Evolutionary conservation across 441 rosid species (phyloP).

Genomic region (Bocquillonia castaneifolia): DNA sequence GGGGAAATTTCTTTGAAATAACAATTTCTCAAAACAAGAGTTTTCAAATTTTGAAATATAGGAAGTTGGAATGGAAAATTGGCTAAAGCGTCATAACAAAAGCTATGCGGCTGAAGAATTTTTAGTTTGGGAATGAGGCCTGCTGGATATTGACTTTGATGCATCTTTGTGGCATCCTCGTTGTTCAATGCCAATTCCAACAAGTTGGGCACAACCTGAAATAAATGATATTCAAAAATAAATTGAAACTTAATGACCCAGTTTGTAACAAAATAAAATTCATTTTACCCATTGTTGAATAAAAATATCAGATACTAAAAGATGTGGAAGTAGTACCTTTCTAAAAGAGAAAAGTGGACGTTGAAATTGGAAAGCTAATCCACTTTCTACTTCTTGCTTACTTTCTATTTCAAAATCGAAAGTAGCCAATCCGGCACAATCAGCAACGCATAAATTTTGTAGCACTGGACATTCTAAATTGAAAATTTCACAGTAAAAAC

Average conservation of each 20-base stretch:
- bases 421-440: background rate
- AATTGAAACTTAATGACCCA: too few species aligned
- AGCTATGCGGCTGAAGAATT: slow-evolving; percentile 13
- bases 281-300: too few species aligned
- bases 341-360: slow-evolving; percentile 11
- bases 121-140: slow-evolving; percentile 8
- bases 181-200: slow-evolving; percentile 17
- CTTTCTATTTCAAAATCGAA: background rate
- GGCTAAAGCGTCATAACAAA: slow-evolving; percentile 16
- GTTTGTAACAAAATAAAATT: background rate
- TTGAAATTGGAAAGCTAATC: background rate
- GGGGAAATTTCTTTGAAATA: slow-evolving; percentile 19
- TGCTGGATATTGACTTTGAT: background rate
- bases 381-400: background rate
- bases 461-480: slow-evolving; percentile 11
- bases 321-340: background rate
- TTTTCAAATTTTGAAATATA: slow-evolving; percentile 17
- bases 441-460: background rate
- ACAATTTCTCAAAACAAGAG: background rate
- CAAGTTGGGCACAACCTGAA: slow-evolving; percentile 24
- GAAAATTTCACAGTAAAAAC: slow-evolving; percentile 5
- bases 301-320: too few species aligned
- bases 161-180: slow-evolving; percentile 15
- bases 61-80: slow-evolving; percentile 21
- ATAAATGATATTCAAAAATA: background rate